Base-by-base conservation (phyloP, 352 stramenopile genomes). In the Peronospora destructor region DNA sequence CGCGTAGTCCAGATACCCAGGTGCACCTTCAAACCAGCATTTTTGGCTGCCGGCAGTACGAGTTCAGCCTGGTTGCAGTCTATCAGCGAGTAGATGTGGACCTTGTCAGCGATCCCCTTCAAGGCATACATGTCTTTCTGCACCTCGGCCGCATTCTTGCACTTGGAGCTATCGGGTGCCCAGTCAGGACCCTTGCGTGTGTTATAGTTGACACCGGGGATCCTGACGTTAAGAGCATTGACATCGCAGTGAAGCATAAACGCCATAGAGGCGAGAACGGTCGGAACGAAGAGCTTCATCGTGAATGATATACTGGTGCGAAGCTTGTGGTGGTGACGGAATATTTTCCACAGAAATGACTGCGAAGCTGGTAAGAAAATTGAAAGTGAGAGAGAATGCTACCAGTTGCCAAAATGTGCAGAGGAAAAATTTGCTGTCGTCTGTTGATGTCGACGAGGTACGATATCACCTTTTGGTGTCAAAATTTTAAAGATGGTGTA, bases 161-260 rank as follows among this genome's bases (percentile, higher is more conserved):
- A 91, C 19, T 58, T 61, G 26, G 64, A 12, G 13, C 45, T 60
- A 9, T 63, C 36, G 4, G 68, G 5, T 0, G 53, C 56, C 71
- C 71, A 87, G 40, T 87, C 75, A 3, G 66, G 59, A 0, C 61
- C 72, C 44, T 74, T 84, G 36, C 76, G 74, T 13, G 72, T 62
- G 64, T 83, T 86, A 64, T 87, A 90, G 66, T 90, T 87, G 50
- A 87, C 57, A n/a, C 79, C 76, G 23, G 74, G 68, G 46, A 90
- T 62, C 28, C 65, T 73, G 38, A 83, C 71, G 44, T 77, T 76
- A 37, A 79, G 56, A 34, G 58, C 66, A 17, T 77, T 45, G 17
- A 44, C 30, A 23, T 21, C 32, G 17, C 35, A 35, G 2, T 35
- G 17, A 14, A 54, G 29, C 36, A 64, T n/a, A 30, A 69, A 35